Evolutionary conservation across 805 yeast genomes (phyloP).

Genomic region (Pichia scutulata): DNA sequence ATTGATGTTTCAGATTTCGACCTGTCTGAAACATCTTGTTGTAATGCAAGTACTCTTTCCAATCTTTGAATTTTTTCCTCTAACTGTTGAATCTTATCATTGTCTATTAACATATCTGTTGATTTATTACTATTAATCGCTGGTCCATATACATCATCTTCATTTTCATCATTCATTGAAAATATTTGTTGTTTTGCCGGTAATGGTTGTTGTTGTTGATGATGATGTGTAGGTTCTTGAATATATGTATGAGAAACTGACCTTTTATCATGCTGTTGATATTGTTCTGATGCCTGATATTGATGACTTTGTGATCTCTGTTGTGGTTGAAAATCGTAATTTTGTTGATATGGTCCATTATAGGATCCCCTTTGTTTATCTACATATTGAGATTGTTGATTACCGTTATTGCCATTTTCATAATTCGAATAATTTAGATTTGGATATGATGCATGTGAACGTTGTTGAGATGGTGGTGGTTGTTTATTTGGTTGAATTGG

Average conservation of each 20-base stretch:
- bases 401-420: background rate
- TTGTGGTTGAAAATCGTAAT: background rate
- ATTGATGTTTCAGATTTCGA: background rate
- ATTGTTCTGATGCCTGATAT: background rate
- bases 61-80: conserved; percentile 27
- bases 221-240: background rate
- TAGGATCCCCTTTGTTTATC: conserved; percentile 1
- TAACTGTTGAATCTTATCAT: conserved; percentile 21
- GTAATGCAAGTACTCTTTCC: conserved; percentile 22
- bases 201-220: background rate
- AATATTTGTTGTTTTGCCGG: background rate
- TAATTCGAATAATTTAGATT: background rate
- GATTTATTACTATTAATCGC: background rate
- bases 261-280: background rate
- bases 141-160: background rate
- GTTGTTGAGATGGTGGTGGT: background rate
- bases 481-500: background rate
- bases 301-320: background rate
- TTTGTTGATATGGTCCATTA: background rate
- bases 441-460: conserved; percentile 4
- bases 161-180: background rate
- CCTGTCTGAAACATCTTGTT: conserved; percentile 12
- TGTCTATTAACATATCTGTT: background rate
- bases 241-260: background rate
- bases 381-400: background rate